Evolutionary conservation across 306 rosid genomes (phyloP), one percentile per base, ranked within the genome.

Genomic region (Prunus mira): DNA sequence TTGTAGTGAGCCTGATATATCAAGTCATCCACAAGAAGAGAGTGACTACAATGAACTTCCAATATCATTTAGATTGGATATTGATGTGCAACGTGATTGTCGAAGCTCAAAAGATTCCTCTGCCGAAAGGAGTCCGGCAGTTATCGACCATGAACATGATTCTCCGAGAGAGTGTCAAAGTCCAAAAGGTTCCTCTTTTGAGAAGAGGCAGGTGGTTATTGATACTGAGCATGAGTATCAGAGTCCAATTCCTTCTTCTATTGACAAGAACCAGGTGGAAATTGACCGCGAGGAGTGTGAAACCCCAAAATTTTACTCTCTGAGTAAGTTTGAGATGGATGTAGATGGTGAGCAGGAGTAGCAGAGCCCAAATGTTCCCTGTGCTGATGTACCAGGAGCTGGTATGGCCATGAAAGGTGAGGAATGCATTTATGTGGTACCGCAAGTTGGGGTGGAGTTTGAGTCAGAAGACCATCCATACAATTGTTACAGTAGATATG

Each of bases 391-490:
- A 52, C 55, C 85, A 60, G 77, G 38, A 45, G 71, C 66, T 17
- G 65, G 74, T 55, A 57, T 73, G 47, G 66, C 69, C 60, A 64
- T 79, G 19, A 71, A 69, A 77, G 67, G 43, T 22, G 82, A 78
- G 78, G 82, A 74, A 62, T 86, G 72, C 28, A 30, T 47, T 34
- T 81, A 75, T 67, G 69, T 75, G 52, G 84, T 49, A 34, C 89
- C 87, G 5, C 75, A 79, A 66, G 67, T 89, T 56, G 91, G 88
- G 19, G 24, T 78, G 81, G 93, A 85, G 71, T 87, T 85, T 69
- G 88, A 85, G 75, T 87, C 91, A 61, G 93, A 89, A 83, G 88
- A 85, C 32, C 86, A 83, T 60, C 91, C 89, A 12, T 87, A 87
- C 68, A 79, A 75, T 76, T 85, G 88, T 75, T 89, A 89, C 62